Evolutionary conservation across 768 basidiomycete species (phyloP), one percentile per base, ranked within the genome.

Genomic region (Mycena amicta): DNA sequence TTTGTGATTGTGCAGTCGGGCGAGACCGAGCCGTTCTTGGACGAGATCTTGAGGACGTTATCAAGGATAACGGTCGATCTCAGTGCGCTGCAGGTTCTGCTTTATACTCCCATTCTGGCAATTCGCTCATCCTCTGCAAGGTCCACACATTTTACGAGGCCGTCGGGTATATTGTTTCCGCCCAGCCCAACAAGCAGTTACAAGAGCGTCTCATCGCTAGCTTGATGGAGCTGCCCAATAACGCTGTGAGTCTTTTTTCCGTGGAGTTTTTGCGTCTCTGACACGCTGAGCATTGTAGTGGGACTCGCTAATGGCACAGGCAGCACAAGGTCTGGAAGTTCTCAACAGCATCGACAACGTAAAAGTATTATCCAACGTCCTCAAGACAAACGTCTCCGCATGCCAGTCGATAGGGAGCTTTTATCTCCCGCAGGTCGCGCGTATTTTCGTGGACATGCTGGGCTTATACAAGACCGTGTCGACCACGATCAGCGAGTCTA

Each of bases 111-210:
- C 43, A 18, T 16, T 54, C 37, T 51, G 20, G 29, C 49, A 53
- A 23, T 45, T 41, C 60, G 40, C 52, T 54, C 50, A 63, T 80
- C 27, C 16, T 30, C 3, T 25, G 33, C 20, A 16, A 82, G 80
- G 94, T 97, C 26, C 96, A 99, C 72, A 98, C 96, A 0, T 98
- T 98, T 78, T 98, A 98, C 67, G 96, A 98, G 74, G 97, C 97
- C 5, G 92, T 98, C 45, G 97, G 97, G 2, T 93, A 98, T 78
- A 97, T 98, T 93, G 95, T 99, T 65, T 93, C 95, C 15, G 95
- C 96, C 1, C 97, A 98, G 68, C 95, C 96, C 50, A 98, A 99
- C 75, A 97, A 97, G 73, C 88, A 92, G 16, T 88, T 90, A 67
- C 97, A 98, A 71, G 97, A 98, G 74, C 90, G 92, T 62, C 79